A percentile compares a stretch with the other conserved stretches of the same genome.
Conservation (phyloP, 768 basidiomycete genomes). For the Termitomyces sp. region DNA sequence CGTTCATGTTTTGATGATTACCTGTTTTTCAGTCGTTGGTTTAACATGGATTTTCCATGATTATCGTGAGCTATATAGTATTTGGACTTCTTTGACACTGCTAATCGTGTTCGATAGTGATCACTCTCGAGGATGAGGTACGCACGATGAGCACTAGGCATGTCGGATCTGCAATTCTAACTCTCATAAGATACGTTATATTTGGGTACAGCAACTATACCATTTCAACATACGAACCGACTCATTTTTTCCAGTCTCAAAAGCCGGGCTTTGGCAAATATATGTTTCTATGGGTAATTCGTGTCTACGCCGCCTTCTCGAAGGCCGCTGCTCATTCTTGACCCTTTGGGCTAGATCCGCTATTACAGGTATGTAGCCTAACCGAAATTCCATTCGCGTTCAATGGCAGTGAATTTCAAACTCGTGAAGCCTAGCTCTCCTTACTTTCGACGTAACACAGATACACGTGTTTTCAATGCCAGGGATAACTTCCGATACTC, state of each 20-base stretch:
- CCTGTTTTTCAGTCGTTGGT: slow-evolving; percentile 18
- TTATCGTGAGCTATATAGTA: slow-evolving; percentile 20
- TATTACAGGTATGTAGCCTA: slow-evolving; percentile 26
- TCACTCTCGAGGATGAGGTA: slow-evolving; percentile 31
- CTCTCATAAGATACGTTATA: slow-evolving; percentile 25
- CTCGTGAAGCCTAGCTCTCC: slow-evolving; percentile 28
- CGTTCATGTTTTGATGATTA: not conserved
- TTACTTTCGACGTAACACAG: slow-evolving; percentile 39
- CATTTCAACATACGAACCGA: not conserved
- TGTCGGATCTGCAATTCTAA: not conserved
- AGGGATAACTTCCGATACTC: slow-evolving; percentile 27
- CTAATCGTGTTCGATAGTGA: slow-evolving; percentile 15
- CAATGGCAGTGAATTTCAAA: not conserved
- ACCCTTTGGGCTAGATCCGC: slow-evolving; percentile 28
- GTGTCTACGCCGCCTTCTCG: not conserved
- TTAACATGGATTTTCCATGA: slow-evolving; percentile 34
- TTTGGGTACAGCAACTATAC: slow-evolving; percentile 27
- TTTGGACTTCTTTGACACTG: not conserved
- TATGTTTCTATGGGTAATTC: slow-evolving; percentile 37
- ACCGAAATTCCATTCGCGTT: not conserved
- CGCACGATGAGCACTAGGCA: not conserved
- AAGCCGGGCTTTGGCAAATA: slow-evolving; percentile 27
- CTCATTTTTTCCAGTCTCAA: slow-evolving; percentile 22
- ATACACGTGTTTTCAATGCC: slow-evolving; percentile 37
- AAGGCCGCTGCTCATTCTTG: not conserved